Conservation (phyloP, 202 grass and related monocot genomes). For the Miscanthus sacchariflorus region DNA sequence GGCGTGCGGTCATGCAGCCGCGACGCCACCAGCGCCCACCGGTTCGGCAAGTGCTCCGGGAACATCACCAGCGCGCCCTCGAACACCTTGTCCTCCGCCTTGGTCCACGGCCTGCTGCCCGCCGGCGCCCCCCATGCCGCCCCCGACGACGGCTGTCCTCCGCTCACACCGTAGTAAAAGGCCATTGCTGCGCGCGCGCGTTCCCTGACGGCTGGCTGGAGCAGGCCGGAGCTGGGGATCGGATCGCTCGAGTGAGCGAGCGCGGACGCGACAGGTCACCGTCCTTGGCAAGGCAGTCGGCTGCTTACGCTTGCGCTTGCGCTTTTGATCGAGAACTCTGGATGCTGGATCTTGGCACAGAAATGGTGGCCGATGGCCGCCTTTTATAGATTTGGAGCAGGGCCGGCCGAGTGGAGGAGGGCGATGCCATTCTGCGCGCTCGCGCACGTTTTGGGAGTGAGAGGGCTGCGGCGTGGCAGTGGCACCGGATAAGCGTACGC, state of each 20-base stretch:
- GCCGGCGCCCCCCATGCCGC: not conserved
- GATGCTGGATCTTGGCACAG: conserved; percentile 27
- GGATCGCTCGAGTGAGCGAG: not conserved
- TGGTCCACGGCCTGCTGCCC: conserved; percentile 54
- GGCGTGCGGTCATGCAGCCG: conserved; percentile 61
- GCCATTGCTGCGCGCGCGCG: conserved; percentile 39
- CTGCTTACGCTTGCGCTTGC: not conserved
- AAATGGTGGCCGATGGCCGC: not conserved
- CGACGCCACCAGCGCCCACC: conserved; percentile 71
- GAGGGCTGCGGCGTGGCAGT: conserved; percentile 37
- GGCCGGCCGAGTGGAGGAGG: not conserved
- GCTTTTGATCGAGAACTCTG: not conserved
- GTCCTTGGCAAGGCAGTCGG: not conserved
- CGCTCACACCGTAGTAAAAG: conserved; percentile 36
- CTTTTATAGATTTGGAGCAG: conserved; percentile 48
- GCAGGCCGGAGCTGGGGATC: not conserved
- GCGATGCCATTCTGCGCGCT: not conserved
- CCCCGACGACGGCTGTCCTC: conserved; percentile 10
- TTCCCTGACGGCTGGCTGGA: not conserved
- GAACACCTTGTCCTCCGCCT: conserved; percentile 88
- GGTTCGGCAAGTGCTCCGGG: conserved; percentile 61
- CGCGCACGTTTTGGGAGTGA: conserved; percentile 52
- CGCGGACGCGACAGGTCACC: not conserved
- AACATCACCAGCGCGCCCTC: conserved; percentile 69
- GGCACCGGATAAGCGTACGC: conserved; percentile 42